Conservation (phyloP, 495 filamentous ascomycete genomes). For the Neohortaea acidophila region DNA sequence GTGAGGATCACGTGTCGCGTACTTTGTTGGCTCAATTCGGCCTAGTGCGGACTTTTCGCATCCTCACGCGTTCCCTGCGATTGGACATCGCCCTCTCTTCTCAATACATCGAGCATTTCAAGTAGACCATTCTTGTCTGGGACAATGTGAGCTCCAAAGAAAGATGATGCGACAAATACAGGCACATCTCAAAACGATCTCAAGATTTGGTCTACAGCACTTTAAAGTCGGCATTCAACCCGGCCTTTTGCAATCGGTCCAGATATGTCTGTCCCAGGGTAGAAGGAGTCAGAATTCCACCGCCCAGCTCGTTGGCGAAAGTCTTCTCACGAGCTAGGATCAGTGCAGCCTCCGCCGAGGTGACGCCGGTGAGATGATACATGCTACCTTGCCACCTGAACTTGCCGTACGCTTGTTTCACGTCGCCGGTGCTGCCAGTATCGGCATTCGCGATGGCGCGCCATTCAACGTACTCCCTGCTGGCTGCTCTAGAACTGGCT, state of each 20-base stretch:
- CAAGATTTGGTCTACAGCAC: too few species aligned
- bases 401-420: conserved; percentile 40
- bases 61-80: too few species aligned
- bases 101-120: too few species aligned
- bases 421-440: conserved; percentile 19
- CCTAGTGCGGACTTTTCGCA: too few species aligned
- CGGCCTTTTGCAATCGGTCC: conserved; percentile 49
- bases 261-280: conserved; percentile 62
- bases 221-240: conserved; percentile 43
- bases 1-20: too few species aligned
- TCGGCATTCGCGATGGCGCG: conserved; percentile 47
- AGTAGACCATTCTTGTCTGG: too few species aligned
- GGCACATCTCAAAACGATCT: too few species aligned
- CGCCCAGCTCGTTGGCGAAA: conserved; percentile 40
- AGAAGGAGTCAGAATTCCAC: conserved; percentile 72
- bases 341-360: conserved; percentile 54
- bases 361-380: conserved; percentile 56
- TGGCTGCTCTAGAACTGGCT: conserved; percentile 11
- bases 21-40: too few species aligned
- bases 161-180: too few species aligned
- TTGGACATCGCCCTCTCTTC: too few species aligned
- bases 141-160: too few species aligned
- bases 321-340: conserved; percentile 51
- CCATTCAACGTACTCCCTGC: conserved; percentile 38
- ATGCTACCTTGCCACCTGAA: conserved; percentile 44